A percentile compares a stretch with the other conserved stretches of the same genome.
Evolutionary conservation across 345 rosid species (phyloP).

Genomic region (Gossypium raimondii): DNA sequence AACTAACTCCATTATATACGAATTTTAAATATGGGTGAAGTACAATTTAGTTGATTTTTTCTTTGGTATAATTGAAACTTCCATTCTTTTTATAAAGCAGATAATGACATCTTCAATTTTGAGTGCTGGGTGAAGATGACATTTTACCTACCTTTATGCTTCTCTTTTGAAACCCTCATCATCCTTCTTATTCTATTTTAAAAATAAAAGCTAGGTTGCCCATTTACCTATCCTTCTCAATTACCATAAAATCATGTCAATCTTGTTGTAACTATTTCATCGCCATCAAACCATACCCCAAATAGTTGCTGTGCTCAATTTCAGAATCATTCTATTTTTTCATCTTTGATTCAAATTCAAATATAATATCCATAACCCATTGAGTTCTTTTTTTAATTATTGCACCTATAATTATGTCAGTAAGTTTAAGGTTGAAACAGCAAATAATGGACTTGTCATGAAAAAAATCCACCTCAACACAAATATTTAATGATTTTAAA

Average conservation of each 20-base stretch:
- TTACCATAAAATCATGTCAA: background rate
- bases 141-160: conserved; percentile 29
- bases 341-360: no score
- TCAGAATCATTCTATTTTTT: no score
- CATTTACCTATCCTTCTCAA: background rate
- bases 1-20: conserved; percentile 29
- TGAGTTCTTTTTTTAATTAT: no score
- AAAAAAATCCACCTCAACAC: no score
- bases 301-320: no score
- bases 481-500: no score
- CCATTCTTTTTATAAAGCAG: background rate
- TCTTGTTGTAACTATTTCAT: background rate
- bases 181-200: background rate
- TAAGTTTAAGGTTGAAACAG: no score
- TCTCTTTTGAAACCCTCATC: conserved; percentile 13
- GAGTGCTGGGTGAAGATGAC: conserved; percentile 28
- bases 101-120: conserved; percentile 21
- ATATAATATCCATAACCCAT: no score
- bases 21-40: conserved; percentile 11
- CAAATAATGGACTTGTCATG: no score
- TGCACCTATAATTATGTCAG: no score
- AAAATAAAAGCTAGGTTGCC: background rate
- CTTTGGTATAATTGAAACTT: background rate
- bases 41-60: conserved; percentile 21
- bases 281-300: no score